These are phyloP conservation scores for Boletus smithii DNA, from an alignment of 1,284 basidiomycete species.

Conservation along the genomic window DNA sequence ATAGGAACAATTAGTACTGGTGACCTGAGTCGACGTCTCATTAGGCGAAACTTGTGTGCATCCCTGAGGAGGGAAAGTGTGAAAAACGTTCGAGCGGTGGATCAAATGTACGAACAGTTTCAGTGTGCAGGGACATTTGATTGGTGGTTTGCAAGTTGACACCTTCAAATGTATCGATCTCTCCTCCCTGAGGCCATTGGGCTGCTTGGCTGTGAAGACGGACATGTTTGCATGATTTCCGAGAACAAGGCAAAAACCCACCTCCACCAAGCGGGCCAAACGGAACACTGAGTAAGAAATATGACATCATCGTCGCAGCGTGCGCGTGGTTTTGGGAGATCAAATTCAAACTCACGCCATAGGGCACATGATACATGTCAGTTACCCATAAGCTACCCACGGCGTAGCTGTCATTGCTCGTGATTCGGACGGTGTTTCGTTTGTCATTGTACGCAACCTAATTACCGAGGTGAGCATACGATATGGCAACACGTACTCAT, in stretches of 20 bases:
- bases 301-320: neutral
- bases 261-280: slow-evolving; percentile 65
- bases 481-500: neutral
- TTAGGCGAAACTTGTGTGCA: slow-evolving; percentile 51
- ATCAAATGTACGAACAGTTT: slow-evolving; percentile 32
- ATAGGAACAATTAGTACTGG: slow-evolving; percentile 60
- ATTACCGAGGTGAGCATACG: slow-evolving; percentile 2
- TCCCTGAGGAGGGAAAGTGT: slow-evolving; percentile 38
- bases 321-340: neutral
- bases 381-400: slow-evolving; percentile 67
- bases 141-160: slow-evolving; percentile 61
- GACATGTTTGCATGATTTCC: neutral
- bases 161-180: slow-evolving; percentile 77
- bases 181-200: slow-evolving; percentile 62
- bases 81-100: neutral
- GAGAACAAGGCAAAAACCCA: slow-evolving; percentile 9
- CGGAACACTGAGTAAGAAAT: slow-evolving; percentile 51
- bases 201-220: slow-evolving; percentile 43
- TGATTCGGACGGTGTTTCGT: slow-evolving; percentile 67
- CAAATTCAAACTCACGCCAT: slow-evolving; percentile 48
- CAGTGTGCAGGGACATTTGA: slow-evolving; percentile 70
- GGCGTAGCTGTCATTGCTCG: slow-evolving; percentile 52
- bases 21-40: slow-evolving; percentile 51
- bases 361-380: slow-evolving; percentile 69
- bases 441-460: slow-evolving; percentile 54